Evolutionary conservation across 331 rosid species (phyloP).

Genomic region (Rosa hybrid): DNA sequence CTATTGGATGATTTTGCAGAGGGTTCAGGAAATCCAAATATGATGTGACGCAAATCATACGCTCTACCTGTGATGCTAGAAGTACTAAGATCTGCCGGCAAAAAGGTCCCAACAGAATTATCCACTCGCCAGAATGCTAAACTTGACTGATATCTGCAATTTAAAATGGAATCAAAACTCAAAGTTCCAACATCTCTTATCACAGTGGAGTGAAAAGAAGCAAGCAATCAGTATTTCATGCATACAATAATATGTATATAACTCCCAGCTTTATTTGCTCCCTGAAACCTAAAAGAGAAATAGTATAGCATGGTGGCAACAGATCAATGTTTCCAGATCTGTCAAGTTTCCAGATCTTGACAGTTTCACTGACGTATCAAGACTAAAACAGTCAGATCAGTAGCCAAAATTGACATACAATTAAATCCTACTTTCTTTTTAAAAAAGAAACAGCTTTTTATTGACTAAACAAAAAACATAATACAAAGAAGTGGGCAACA

Average conservation of each 20-base stretch:
- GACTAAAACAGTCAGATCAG: background rate
- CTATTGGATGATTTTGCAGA: slow-evolving; percentile 35
- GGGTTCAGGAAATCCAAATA: slow-evolving; percentile 67
- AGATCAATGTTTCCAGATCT: background rate
- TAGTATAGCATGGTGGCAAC: background rate
- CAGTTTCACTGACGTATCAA: background rate
- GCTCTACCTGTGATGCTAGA: slow-evolving; percentile 57
- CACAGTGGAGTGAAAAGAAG: background rate
- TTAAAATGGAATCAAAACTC: slow-evolving; percentile 11
- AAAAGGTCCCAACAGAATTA: slow-evolving; percentile 87
- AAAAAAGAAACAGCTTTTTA: background rate
- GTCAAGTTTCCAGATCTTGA: background rate
- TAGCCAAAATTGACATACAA: background rate
- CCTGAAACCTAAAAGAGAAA: background rate
- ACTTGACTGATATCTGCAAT: slow-evolving; percentile 55
- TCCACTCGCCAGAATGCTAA: slow-evolving; percentile 90
- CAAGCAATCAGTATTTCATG: background rate
- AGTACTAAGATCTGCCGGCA: slow-evolving; percentile 70
- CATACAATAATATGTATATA: background rate
- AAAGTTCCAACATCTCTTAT: background rate
- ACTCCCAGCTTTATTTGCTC: background rate
- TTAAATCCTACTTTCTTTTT: background rate
- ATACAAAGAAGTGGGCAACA: background rate
- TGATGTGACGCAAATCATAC: slow-evolving; percentile 69
- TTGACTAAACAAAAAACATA: background rate